Evolutionary conservation across 2,329 filamentous ascomycete species (phyloP).

Genomic region (Ambrosiella beaveri): DNA sequence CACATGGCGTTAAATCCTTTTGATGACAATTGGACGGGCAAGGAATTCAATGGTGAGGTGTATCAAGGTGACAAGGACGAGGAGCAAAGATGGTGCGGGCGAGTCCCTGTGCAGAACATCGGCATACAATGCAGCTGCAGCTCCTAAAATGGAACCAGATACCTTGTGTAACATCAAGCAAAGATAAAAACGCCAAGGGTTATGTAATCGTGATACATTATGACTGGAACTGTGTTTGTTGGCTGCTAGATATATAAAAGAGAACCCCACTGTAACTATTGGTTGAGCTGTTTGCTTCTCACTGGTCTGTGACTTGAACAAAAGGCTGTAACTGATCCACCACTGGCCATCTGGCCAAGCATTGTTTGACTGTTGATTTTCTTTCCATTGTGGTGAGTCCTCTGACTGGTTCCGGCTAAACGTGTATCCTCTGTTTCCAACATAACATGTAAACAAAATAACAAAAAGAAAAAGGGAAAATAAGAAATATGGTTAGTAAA

Average conservation of each 20-base stretch:
- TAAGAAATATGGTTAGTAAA: not conserved
- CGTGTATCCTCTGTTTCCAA: not conserved
- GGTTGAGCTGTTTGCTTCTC: not conserved
- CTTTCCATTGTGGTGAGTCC: too few species aligned
- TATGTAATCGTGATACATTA: not conserved
- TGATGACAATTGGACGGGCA: constrained; percentile 53
- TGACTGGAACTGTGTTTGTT: constrained; percentile 1
- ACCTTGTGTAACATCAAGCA: not conserved
- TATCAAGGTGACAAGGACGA: constrained; percentile 48
- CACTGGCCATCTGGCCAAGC: too few species aligned
- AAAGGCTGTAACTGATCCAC: not conserved
- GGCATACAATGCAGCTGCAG: constrained; percentile 93
- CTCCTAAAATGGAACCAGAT: constrained; percentile 35
- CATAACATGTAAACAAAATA: not conserved
- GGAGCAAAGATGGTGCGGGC: constrained; percentile 67
- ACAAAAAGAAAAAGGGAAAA: not conserved
- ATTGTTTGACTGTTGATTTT: too few species aligned
- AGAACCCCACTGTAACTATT: not conserved
- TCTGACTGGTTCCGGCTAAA: too few species aligned
- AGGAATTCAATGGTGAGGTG: constrained; percentile 28
- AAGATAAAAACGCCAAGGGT: not conserved
- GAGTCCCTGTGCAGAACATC: constrained; percentile 61
- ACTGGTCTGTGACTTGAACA: not conserved
- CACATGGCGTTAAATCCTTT: constrained; percentile 74
- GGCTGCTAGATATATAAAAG: not conserved